Evolutionary conservation across 2,329 filamentous ascomycete genomes (phyloP), one percentile per base, ranked within the genome.

Genomic region (Phaeomoniella chlamydospora): DNA sequence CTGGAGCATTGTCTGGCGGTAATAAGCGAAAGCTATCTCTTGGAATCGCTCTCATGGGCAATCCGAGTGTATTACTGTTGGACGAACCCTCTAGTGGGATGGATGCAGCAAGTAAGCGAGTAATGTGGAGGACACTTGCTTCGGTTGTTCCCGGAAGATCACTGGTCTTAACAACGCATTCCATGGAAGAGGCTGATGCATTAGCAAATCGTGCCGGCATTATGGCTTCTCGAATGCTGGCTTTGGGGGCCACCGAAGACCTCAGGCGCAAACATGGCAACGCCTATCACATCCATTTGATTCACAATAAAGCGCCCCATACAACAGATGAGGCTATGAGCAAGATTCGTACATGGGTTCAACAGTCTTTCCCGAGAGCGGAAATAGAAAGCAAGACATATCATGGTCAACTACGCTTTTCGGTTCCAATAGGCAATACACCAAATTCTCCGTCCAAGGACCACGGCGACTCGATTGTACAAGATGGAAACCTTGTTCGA

Each of bases 141-240:
- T 70, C 75, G 1, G 77, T 87, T 3, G 77, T 80, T 0, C 71
- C 75, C 0, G 85, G 85, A 0, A 72, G 87, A n/a, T 82, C 79
- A 0, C 73, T 94, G 12, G 66, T 96, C 2, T 69, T 96, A 13
- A 94, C 88, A 0, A 94, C 88, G 0, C 88, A 96, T 55, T 83
- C 75, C 34, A 94, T 94, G 86, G 87, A 94, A 54, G 88, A 94
- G 58, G 88, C 87, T 0, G 85, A 93, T 49, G 86, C 86, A 1
- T 67, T 96, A 2, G 87, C 87, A 0, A 76, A 75, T 18, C 71
- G 85, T 1, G 85, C 81, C 0, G 88, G 85, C 10, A 94, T 96
- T 45, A 75, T 96, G 59, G 83, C 86, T 5, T 72, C 74, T 46
- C 70, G 77, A 18, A 92, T 94, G 85, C 67, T 94, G 15, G 87